A percentile compares a stretch with the other conserved stretches of the same genome.
Evolutionary conservation across 2,329 filamentous ascomycete species (phyloP).

Genomic region (Fusarium sp.): DNA sequence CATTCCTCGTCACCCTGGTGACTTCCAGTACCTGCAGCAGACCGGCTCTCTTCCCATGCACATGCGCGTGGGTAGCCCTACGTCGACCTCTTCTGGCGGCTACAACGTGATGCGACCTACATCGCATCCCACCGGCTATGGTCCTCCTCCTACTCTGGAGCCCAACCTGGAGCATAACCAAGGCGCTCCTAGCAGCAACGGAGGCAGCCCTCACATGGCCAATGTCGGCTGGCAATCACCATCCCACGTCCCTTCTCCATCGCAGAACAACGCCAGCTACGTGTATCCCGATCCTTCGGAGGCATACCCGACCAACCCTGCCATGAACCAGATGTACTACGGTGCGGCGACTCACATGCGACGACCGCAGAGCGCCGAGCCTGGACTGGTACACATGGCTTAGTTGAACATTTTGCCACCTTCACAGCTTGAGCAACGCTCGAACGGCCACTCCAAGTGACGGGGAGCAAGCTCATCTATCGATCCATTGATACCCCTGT

Average conservation of each 20-base stretch:
- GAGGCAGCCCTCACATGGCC: slow-evolving; percentile 84
- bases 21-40: slow-evolving; percentile 76
- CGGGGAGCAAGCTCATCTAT: slow-evolving; percentile 18
- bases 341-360: slow-evolving; percentile 69
- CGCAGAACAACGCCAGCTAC: slow-evolving; percentile 71
- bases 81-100: slow-evolving; percentile 69
- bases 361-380: slow-evolving; percentile 77
- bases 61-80: slow-evolving; percentile 76
- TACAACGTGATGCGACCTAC: slow-evolving; percentile 70
- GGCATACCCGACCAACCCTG: slow-evolving; percentile 66
- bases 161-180: slow-evolving; percentile 81
- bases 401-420: slow-evolving; percentile 41
- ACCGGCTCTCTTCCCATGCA: slow-evolving; percentile 83
- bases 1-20: slow-evolving; percentile 68
- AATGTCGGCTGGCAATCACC: slow-evolving; percentile 88
- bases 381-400: slow-evolving; percentile 56
- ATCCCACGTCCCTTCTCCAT: slow-evolving; percentile 74
- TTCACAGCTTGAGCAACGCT: slow-evolving; percentile 18
- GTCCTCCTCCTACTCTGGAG: slow-evolving; percentile 84
- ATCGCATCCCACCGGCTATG: slow-evolving; percentile 83
- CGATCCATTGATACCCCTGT: slow-evolving; percentile 37
- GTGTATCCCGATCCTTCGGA: slow-evolving; percentile 82
- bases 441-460: slow-evolving; percentile 8
- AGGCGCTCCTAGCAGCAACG: slow-evolving; percentile 70
- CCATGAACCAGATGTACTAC: slow-evolving; percentile 76